Evolutionary conservation across 1,284 basidiomycete species (phyloP).

Genomic region (Singerocomus rubriflavus): DNA sequence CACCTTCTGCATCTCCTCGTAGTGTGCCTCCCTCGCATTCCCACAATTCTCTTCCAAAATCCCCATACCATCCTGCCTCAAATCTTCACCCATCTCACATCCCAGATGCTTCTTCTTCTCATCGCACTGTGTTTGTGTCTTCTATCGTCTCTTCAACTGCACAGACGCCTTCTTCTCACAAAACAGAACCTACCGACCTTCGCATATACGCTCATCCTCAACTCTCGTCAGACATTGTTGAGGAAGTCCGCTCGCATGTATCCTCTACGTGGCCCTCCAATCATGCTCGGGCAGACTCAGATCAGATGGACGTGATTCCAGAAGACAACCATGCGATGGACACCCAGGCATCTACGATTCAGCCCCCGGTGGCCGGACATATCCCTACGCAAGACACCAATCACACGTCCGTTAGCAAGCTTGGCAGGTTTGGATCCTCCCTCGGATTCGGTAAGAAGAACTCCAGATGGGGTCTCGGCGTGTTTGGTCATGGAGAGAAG

Average conservation of each 20-base stretch:
- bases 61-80: slow-evolving; percentile 35
- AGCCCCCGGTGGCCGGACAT: slow-evolving; percentile 35
- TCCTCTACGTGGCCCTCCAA: slow-evolving; percentile 29
- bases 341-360: slow-evolving; percentile 50
- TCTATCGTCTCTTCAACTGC: slow-evolving; percentile 36
- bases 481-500: slow-evolving; percentile 79
- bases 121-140: slow-evolving; percentile 56
- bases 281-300: slow-evolving; percentile 45
- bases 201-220: slow-evolving; percentile 30
- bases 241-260: slow-evolving; percentile 37
- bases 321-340: slow-evolving; percentile 47
- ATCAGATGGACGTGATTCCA: slow-evolving; percentile 54
- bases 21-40: slow-evolving; percentile 60
- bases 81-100: slow-evolving; percentile 37
- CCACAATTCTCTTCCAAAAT: slow-evolving; percentile 40
- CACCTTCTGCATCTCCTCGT: slow-evolving; percentile 52
- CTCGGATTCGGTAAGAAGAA: slow-evolving; percentile 65
- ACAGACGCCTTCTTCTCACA: slow-evolving; percentile 33
- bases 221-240: slow-evolving; percentile 35
- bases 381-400: slow-evolving; percentile 30
- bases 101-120: slow-evolving; percentile 50
- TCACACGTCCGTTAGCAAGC: slow-evolving; percentile 45
- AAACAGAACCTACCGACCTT: slow-evolving; percentile 37
- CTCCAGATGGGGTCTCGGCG: slow-evolving; percentile 59
- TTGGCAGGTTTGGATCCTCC: slow-evolving; percentile 50